Percentiles rank a stretch among this genome's conserved stretches.
These are phyloP conservation scores for Eucalyptus shirleyi DNA, from an alignment of 345 rosid genomes.

Conservation along the genomic window DNA sequence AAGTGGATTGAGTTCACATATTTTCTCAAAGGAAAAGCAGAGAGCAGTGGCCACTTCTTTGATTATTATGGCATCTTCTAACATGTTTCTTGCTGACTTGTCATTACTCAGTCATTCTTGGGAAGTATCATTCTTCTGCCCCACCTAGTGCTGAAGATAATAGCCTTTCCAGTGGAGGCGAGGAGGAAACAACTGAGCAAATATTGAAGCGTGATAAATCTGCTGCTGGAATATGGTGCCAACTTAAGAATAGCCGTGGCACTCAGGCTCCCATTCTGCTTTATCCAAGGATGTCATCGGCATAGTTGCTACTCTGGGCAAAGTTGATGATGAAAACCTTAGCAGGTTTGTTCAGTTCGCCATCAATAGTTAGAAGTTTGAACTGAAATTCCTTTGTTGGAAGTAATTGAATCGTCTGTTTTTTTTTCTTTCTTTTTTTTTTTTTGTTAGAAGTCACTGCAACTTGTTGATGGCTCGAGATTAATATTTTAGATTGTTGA, in stretches of 20 bases:
- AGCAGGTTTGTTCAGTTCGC: conserved; percentile 44
- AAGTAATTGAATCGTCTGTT: not conserved
- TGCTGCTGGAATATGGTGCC: conserved; percentile 69
- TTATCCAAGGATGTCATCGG: conserved; percentile 55
- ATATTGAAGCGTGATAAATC: conserved; percentile 43
- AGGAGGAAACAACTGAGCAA: conserved; percentile 43
- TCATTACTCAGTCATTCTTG: conserved; percentile 38
- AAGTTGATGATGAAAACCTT: conserved; percentile 62
- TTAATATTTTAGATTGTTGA: not conserved
- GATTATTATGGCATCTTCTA: not conserved
- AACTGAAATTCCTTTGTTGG: not conserved
- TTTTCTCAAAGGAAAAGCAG: not conserved
- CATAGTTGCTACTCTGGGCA: conserved; percentile 74
- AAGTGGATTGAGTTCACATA: not conserved
- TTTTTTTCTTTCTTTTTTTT: not conserved
- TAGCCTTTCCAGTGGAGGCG: conserved; percentile 24
- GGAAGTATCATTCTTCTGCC: conserved; percentile 40
- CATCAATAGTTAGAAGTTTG: not conserved
- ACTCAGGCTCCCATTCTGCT: conserved; percentile 24
- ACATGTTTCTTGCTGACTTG: not conserved
- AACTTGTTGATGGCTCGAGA: not conserved
- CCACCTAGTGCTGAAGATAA: conserved; percentile 4
- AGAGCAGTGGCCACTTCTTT: not conserved
- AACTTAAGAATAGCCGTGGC: conserved; percentile 27
- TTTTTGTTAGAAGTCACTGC: not conserved